Evolutionary conservation across 257 asterid species (phyloP), one percentile per base, ranked within the genome.

Genomic region (Solanum tarapatanum): DNA sequence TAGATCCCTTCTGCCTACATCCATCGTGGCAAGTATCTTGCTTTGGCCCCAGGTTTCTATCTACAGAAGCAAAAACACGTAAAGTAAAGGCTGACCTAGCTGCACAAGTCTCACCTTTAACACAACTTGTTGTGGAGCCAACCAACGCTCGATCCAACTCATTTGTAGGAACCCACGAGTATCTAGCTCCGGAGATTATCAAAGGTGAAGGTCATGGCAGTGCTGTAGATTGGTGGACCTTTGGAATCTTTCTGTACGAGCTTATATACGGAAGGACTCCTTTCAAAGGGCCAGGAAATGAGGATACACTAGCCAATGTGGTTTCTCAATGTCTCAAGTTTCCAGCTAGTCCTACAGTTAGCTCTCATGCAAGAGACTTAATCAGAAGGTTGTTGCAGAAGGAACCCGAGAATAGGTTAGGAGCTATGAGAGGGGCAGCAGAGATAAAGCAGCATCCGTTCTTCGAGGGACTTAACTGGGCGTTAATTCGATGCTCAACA

Each of bases 171-270:
- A 94, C 96, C 26, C 97, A 94, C 37, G 97, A 94, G 93, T 94
- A 94, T 87, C 37, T 94, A 76, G 98, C 98, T 24, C 98, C 98
- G 9, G 98, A 94, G 93, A 91, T 94, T 6, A 93, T 94, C 69
- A 92, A 94, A n/a, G 98, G 95, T 0, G 98, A 94, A 84, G 96
- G 98, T 3, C 98, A 94, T 62, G 98, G 98, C 9, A 94, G 92
- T 28, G 94, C 96, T 2, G 98, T 94, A 26, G 98, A 94, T 74
- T 94, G 98, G 98, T 94, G 98, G 98, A 94, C 98, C 4, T 35
- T 93, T 8, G 98, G 98, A 43, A 90, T 93, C 33, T 93, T 94
- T 86, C 90, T 94, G 11, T 94, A 91, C 11, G 98, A 94, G 87
- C 76, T 94, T 77, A 87, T 93, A 76, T 93, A 93, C 11, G 96